Conservation (phyloP, 768 basidiomycete species). For the Boletus pseudo-olivaceus region DNA sequence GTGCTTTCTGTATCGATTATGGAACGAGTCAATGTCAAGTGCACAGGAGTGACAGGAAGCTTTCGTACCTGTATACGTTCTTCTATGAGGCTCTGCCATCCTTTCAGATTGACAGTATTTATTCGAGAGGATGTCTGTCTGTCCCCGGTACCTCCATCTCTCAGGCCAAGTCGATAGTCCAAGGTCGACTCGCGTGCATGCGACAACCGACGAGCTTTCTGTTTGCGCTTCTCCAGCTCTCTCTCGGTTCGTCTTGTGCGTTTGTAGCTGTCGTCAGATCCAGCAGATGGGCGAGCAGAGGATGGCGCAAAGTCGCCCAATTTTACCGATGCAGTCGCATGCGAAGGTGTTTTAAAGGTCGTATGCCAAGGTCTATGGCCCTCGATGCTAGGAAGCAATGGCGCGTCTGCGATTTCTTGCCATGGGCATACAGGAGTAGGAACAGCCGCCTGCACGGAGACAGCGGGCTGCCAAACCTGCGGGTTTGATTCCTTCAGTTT, state of each 20-base stretch:
- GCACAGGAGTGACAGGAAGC: not conserved
- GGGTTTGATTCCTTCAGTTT: constrained; percentile 55
- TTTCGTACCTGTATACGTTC: constrained; percentile 69
- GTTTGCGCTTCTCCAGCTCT: constrained; percentile 49
- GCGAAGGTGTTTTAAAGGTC: constrained; percentile 58
- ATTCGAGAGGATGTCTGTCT: constrained; percentile 25
- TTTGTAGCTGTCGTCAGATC: constrained; percentile 33
- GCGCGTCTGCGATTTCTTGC: constrained; percentile 35
- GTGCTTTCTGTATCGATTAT: constrained; percentile 48
- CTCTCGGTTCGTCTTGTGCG: constrained; percentile 41
- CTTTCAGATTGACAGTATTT: constrained; percentile 65
- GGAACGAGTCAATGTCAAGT: not conserved
- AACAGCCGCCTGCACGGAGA: not conserved
- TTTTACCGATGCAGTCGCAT: constrained; percentile 50
- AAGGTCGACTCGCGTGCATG: constrained; percentile 68
- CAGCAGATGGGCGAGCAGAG: constrained; percentile 13
- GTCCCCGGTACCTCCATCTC: constrained; percentile 15
- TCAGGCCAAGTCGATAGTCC: constrained; percentile 70
- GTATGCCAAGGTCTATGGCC: constrained; percentile 71
- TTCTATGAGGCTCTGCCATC: constrained; percentile 73
- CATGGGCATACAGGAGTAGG: constrained; percentile 2
- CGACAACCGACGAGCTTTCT: constrained; percentile 53
- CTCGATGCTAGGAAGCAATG: constrained; percentile 51
- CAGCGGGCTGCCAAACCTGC: constrained; percentile 26
- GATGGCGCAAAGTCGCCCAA: constrained; percentile 42